phyloP scores from a whole-genome alignment of 306 rosid species.

The Acacia crassicarpa region DNA sequence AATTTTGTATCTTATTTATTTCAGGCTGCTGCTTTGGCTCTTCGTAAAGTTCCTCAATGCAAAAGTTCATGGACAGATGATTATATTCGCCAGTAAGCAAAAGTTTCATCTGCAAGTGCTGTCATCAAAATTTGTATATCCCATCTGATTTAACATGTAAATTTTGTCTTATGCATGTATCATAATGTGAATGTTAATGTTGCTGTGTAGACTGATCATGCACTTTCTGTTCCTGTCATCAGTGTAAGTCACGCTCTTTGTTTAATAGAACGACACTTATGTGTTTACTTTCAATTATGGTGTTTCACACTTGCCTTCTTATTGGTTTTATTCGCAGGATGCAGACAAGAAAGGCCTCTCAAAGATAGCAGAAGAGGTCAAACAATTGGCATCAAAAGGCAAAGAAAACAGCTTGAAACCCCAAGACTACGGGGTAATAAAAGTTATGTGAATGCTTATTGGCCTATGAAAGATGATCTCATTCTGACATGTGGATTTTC shows the following conservation, averaged over 20 bases:
- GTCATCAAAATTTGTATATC: slow-evolving; percentile 23
- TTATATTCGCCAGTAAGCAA: slow-evolving; percentile 89
- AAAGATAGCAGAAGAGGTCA: slow-evolving; percentile 77
- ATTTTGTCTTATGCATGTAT: slow-evolving; percentile 54
- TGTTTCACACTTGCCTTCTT: slow-evolving; percentile 1
- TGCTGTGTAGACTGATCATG: slow-evolving; percentile 98
- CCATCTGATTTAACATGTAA: slow-evolving; percentile 19
- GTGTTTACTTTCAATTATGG: not conserved
- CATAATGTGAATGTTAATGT: slow-evolving; percentile 89
- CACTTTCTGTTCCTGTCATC: slow-evolving; percentile 90
- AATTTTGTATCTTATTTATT: slow-evolving; percentile 13
- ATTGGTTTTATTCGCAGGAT: slow-evolving; percentile 62
- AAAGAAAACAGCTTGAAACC: slow-evolving; percentile 93
- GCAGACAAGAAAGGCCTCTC: slow-evolving; percentile 98
- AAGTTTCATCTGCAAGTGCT: slow-evolving; percentile 6
- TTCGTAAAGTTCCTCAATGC: slow-evolving; percentile 89
- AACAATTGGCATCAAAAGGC: slow-evolving; percentile 86
- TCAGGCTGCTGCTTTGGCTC: slow-evolving; percentile 99
- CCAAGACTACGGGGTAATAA: slow-evolving; percentile 80
- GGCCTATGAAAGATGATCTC: slow-evolving; percentile 15
- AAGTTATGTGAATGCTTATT: not conserved
- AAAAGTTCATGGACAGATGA: slow-evolving; percentile 97
- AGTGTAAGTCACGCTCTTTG: slow-evolving; percentile 55
- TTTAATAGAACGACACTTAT: slow-evolving; percentile 1
- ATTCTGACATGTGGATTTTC: slow-evolving; percentile 21